Percentiles rank a stretch among this genome's conserved stretches.
Evolutionary conservation across 2,329 filamentous ascomycete species (phyloP).

Genomic region (Elsinoe fawcettii): DNA sequence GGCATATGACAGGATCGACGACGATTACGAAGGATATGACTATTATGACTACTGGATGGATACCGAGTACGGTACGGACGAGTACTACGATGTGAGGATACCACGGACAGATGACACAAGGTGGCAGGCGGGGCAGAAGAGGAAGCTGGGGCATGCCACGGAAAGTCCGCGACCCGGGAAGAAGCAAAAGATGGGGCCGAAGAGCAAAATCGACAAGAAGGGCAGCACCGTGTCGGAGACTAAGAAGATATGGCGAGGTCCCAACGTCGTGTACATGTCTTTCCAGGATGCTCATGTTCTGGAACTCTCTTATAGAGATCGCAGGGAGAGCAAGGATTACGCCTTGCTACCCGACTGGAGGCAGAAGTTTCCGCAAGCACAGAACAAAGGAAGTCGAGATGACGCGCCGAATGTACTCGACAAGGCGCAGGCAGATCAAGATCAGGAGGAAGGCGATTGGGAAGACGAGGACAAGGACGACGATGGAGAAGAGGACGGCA

Average conservation of each 20-base stretch:
- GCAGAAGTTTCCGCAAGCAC: slow-evolving; percentile 26
- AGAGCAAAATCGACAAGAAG: background rate
- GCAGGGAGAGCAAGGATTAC: slow-evolving; percentile 25
- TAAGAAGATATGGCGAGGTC: slow-evolving; percentile 24
- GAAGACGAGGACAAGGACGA: slow-evolving; percentile 19
- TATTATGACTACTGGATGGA: slow-evolving; percentile 43
- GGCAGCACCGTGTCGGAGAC: background rate
- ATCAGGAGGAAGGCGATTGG: slow-evolving; percentile 18
- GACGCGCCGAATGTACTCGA: slow-evolving; percentile 9
- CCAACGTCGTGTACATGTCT: slow-evolving; percentile 1
- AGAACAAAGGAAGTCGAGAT: slow-evolving; percentile 11
- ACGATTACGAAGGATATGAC: slow-evolving; percentile 37
- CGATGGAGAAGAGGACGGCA: slow-evolving; percentile 15
- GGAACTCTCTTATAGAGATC: slow-evolving; percentile 3
- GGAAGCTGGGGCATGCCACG: slow-evolving; percentile 23
- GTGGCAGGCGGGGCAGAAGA: slow-evolving; percentile 24
- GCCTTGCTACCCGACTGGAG: slow-evolving; percentile 41
- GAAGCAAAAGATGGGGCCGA: background rate
- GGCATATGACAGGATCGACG: slow-evolving; percentile 27
- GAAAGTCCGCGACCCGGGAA: slow-evolving; percentile 11
- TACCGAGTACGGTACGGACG: slow-evolving; percentile 41
- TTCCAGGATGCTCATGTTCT: background rate
- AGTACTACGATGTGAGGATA: slow-evolving; percentile 34
- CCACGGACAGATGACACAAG: background rate
- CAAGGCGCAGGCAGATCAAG: slow-evolving; percentile 16